Evolutionary conservation across 768 basidiomycete genomes (phyloP).

Genomic region (Auriscalpium microsporum): DNA sequence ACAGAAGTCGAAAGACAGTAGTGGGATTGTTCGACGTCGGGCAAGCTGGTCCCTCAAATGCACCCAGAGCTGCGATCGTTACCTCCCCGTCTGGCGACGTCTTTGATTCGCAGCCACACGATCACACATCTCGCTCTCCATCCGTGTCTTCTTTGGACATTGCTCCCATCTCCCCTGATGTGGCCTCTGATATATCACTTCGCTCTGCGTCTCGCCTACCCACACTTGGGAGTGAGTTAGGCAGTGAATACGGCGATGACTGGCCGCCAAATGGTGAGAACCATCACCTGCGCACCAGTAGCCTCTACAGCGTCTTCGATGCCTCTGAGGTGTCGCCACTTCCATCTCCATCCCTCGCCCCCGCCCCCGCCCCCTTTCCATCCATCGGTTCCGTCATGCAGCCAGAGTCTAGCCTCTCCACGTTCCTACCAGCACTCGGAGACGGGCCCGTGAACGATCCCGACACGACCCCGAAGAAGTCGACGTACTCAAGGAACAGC

Average conservation of each 20-base stretch:
- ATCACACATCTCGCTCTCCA: not conserved
- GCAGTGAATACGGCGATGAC: constrained; percentile 40
- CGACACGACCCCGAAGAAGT: constrained; percentile 13
- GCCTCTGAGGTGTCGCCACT: constrained; percentile 16
- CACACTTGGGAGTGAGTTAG: constrained; percentile 53
- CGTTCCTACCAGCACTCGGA: constrained; percentile 14
- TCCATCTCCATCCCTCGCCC: constrained; percentile 18
- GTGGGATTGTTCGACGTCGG: constrained; percentile 51
- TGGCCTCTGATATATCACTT: not conserved
- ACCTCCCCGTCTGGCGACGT: not conserved
- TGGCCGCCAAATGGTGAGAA: constrained; percentile 30
- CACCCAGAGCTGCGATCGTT: not conserved
- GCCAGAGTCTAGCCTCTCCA: constrained; percentile 9
- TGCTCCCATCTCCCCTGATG: constrained; percentile 1
- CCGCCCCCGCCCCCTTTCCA: constrained; percentile 15
- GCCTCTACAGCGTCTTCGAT: constrained; percentile 40
- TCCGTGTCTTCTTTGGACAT: constrained; percentile 10
- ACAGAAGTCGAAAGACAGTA: constrained; percentile 42
- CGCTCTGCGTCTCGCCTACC: constrained; percentile 14
- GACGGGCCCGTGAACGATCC: constrained; percentile 5
- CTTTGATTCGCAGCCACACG: not conserved
- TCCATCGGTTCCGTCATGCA: constrained; percentile 1
- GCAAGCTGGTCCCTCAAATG: not conserved
- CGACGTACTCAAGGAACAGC: constrained; percentile 14
- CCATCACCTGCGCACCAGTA: constrained; percentile 43